phyloP scores from a whole-genome alignment of 768 basidiomycete genomes.

The Kwoniella sp. region DNA sequence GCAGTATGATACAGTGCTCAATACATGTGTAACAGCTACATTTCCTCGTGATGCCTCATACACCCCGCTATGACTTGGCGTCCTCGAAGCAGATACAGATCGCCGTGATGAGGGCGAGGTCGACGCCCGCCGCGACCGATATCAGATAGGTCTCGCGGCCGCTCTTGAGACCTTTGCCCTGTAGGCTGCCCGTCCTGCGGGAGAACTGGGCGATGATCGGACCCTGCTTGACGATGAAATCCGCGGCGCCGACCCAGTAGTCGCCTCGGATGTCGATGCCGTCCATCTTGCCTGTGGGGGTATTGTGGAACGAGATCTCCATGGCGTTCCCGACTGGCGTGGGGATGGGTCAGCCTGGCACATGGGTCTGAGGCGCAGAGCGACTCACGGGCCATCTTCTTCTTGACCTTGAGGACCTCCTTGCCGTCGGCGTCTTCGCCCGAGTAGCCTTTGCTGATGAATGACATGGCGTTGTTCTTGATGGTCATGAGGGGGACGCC shows the following conservation, averaged over 20 bases:
- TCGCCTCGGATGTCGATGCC: conserved; percentile 38
- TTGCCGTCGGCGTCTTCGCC: conserved; percentile 25
- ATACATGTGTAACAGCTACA: too few species aligned
- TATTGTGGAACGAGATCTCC: conserved; percentile 39
- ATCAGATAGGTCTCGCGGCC: conserved; percentile 31
- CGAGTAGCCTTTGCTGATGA: conserved; percentile 29
- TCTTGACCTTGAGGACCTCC: conserved; percentile 34
- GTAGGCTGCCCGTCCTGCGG: conserved; percentile 30
- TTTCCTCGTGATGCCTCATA: too few species aligned
- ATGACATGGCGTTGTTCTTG: conserved; percentile 35
- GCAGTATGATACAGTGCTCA: too few species aligned
- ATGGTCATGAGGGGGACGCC: conserved; percentile 44
- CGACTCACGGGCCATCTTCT: conserved; percentile 27
- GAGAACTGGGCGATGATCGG: conserved; percentile 43
- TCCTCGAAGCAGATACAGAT: conserved; percentile 49
- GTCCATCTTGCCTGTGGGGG: conserved; percentile 22
- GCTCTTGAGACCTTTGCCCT: conserved; percentile 37
- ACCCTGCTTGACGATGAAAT: conserved; percentile 27
- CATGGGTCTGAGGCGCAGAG: not conserved
- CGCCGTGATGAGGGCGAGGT: conserved; percentile 46
- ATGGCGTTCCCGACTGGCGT: conserved; percentile 39
- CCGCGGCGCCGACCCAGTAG: conserved; percentile 42
- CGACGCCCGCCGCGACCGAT: conserved; percentile 47
- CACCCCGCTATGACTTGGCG: too few species aligned
- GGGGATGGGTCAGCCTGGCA: not conserved